Conservation (phyloP, 495 filamentous ascomycete genomes). For the Evansstolkia leycettana region DNA sequence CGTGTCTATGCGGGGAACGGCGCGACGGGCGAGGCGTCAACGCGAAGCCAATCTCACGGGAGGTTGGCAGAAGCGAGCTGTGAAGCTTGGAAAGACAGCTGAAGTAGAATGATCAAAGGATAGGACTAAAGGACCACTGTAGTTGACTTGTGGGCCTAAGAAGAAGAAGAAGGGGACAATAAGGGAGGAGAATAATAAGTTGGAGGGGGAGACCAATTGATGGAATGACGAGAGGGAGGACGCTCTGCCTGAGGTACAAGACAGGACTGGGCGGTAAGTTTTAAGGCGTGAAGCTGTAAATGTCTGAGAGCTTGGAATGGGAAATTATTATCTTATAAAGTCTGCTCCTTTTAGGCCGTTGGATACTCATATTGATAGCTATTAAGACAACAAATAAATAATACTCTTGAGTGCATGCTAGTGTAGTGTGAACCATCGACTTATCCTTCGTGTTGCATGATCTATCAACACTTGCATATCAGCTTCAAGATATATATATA, state of each 20-base stretch:
- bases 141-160: background rate
- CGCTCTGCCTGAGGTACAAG: conserved; percentile 40
- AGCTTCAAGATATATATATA: too few relatives aligned
- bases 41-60: conserved; percentile 17
- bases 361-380: too few relatives aligned
- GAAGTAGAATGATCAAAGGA: background rate
- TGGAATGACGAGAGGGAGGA: conserved; percentile 39
- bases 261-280: conserved; percentile 16
- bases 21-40: conserved; percentile 21
- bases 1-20: conserved; percentile 24
- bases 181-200: background rate
- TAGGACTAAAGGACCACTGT: background rate
- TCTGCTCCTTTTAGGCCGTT: too few relatives aligned
- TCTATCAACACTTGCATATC: too few relatives aligned
- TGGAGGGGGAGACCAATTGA: background rate
- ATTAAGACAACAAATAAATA: too few relatives aligned
- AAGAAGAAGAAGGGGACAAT: background rate
- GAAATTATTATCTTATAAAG: too few relatives aligned
- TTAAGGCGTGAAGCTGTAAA: too few relatives aligned
- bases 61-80: background rate
- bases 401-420: too few relatives aligned
- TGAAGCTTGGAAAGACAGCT: background rate
- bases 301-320: too few relatives aligned
- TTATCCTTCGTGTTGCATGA: too few relatives aligned
- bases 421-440: too few relatives aligned